Evolutionary conservation across 345 rosid species (phyloP).

Genomic region (Brassica rapa): DNA sequence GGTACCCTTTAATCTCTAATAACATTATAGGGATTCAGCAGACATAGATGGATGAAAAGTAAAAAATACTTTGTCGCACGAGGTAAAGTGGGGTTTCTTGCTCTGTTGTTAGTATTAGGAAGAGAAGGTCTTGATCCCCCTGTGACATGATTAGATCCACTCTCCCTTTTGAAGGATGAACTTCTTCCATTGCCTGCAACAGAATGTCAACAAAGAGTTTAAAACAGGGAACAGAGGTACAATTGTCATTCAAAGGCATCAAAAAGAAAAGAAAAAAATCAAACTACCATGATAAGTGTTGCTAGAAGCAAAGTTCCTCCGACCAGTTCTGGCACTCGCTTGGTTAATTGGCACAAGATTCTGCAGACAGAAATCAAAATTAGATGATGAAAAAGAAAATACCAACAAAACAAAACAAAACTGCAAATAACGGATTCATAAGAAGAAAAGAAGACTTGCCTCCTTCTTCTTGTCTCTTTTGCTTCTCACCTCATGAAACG

Average conservation of each 20-base stretch:
- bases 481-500: constrained; percentile 88
- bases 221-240: not conserved
- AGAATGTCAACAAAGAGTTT: constrained; percentile 31
- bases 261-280: not conserved
- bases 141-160: constrained; percentile 45
- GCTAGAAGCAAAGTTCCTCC: constrained; percentile 53
- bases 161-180: constrained; percentile 57
- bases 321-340: constrained; percentile 51
- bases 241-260: not conserved
- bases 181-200: constrained; percentile 56
- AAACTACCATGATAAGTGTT: constrained; percentile 47
- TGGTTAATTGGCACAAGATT: constrained; percentile 36
- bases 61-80: constrained; percentile 52
- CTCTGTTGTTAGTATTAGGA: constrained; percentile 45
- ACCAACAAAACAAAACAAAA: not conserved
- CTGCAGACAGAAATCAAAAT: constrained; percentile 44
- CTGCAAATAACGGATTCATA: not conserved
- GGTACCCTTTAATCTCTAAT: not conserved
- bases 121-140: constrained; percentile 46
- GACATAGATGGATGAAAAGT: not conserved
- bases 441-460: constrained; percentile 46
- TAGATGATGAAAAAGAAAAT: constrained; percentile 2
- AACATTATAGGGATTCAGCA: not conserved
- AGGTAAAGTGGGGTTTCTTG: constrained; percentile 40
- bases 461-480: constrained; percentile 66